Conservation (phyloP, 192 early-diverging fungal species). For the Linnemannia exigua region DNA sequence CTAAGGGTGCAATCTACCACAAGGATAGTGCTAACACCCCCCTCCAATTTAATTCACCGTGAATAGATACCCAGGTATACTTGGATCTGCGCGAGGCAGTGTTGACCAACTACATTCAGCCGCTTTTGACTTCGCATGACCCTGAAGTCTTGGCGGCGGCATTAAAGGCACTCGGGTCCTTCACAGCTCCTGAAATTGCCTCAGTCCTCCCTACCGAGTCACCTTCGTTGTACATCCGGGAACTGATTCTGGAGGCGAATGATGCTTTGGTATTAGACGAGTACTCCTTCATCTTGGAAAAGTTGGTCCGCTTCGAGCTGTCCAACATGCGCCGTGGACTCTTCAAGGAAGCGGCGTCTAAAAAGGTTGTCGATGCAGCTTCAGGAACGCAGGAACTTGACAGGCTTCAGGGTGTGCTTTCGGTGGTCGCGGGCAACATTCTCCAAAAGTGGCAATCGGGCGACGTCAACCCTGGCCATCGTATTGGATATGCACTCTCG, state of each 20-base stretch:
- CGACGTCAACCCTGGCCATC: constrained; percentile 63
- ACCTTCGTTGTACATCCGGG: constrained; percentile 46
- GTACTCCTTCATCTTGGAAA: constrained; percentile 55
- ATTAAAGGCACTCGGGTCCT: constrained; percentile 57
- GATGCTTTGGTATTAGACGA: constrained; percentile 28
- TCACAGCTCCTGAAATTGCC: constrained; percentile 59
- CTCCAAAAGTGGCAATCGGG: constrained; percentile 63
- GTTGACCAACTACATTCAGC: constrained; percentile 54
- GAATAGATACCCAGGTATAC: constrained; percentile 60
- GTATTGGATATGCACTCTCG: constrained; percentile 63
- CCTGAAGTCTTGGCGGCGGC: constrained; percentile 46
- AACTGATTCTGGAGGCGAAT: constrained; percentile 18
- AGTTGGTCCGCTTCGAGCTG: constrained; percentile 65
- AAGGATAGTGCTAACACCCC: background rate
- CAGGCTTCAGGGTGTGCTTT: constrained; percentile 39
- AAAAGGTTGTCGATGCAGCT: constrained; percentile 1
- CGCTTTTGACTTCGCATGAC: constrained; percentile 46
- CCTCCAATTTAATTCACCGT: background rate
- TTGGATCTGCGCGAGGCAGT: constrained; percentile 60
- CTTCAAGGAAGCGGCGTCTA: constrained; percentile 56
- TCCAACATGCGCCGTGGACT: constrained; percentile 65
- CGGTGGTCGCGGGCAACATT: constrained; percentile 47
- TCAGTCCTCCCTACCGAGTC: constrained; percentile 50
- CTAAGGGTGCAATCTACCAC: too few species aligned
- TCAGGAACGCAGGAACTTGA: constrained; percentile 24